Evolutionary conservation across 2,329 filamentous ascomycete genomes (phyloP).

Genomic region (Fusarium proliferatum): DNA sequence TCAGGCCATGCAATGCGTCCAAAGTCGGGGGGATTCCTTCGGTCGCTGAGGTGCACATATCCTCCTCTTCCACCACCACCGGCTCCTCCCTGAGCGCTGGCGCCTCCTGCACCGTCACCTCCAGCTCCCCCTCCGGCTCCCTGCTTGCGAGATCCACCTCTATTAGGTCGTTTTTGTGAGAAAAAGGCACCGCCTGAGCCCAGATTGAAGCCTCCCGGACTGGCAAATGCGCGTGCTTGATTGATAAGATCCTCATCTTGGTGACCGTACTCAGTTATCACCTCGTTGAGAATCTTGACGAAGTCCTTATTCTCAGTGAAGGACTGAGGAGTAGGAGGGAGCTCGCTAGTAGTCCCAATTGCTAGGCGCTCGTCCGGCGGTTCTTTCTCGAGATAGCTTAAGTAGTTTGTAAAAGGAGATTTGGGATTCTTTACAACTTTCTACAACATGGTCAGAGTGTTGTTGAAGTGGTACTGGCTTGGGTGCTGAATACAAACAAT

Average conservation of each 20-base stretch:
- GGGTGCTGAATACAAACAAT: constrained; percentile 58
- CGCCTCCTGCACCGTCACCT: constrained; percentile 63
- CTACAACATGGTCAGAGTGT: constrained; percentile 51
- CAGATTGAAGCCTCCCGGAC: constrained; percentile 64
- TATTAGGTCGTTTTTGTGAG: constrained; percentile 53
- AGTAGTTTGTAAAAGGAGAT: constrained; percentile 60
- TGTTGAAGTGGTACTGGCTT: not conserved
- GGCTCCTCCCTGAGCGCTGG: constrained; percentile 70
- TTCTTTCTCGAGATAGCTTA: constrained; percentile 68
- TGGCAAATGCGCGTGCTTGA: constrained; percentile 70
- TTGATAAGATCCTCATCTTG: constrained; percentile 65
- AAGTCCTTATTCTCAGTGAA: constrained; percentile 71
- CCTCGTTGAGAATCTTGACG: constrained; percentile 67
- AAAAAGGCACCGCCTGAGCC: constrained; percentile 65
- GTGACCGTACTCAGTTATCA: constrained; percentile 65
- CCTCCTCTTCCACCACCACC: constrained; percentile 70
- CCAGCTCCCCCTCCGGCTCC: constrained; percentile 55
- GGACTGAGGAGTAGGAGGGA: constrained; percentile 71
- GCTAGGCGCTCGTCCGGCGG: constrained; percentile 66
- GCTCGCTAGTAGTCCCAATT: constrained; percentile 66
- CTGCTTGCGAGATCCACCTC: constrained; percentile 49
- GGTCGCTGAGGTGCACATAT: constrained; percentile 73
- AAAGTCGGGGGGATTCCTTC: constrained; percentile 72
- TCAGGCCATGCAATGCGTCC: constrained; percentile 76
- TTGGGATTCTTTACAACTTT: constrained; percentile 66